Evolutionary conservation across 345 rosid species (phyloP), one percentile per base, ranked within the genome.

Genomic region (Turnera subulata): DNA sequence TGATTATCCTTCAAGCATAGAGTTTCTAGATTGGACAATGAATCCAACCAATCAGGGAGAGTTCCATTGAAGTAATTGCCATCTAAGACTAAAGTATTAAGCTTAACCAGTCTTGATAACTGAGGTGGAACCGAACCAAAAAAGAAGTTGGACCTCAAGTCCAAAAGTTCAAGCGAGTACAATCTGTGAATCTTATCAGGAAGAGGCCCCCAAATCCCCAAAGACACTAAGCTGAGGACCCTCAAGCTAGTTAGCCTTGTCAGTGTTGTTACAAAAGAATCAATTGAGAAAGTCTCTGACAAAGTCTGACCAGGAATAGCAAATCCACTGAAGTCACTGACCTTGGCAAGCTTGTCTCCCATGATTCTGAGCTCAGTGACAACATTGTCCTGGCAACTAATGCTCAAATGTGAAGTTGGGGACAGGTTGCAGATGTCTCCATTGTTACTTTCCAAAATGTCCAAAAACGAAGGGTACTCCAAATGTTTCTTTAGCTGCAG

Each of bases 131-230:
- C 69, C 20, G 81, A 59, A 53, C 94, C 94, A 78, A 78, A 86
- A 47, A 93, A 50, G 69, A 68, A 93, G 74, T 93, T 93, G 1
- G 96, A 93, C 76, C 91, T 80, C 75, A 93, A 75, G 74, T 93
- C 99, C 82, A 93, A 70, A 46, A 80, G 59, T 68, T 87, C 85
- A 25, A 93, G 95, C 11, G 95, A 85, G 66, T 53, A 56, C 29
- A 93, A 66, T 79, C 97, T 62, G 64, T 82, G 94, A 62, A 93
- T 89, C 67, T 89, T 93, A 59, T 81, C 85, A 53, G 99, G 96
- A 42, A 93, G 68, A 21, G 84, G 75, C 17, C 99, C 99, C 88
- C 88, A 87, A 53, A 93, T 87, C 49, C 99, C 99, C 69, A 93
- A 54, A 59, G 96, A 86, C 62, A 86, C 96, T 65, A 93, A 79